A percentile compares a stretch with the other conserved stretches of the same genome.
phyloP scores from a whole-genome alignment of 2,329 filamentous ascomycete genomes.

The Fusarium miscanthi region DNA sequence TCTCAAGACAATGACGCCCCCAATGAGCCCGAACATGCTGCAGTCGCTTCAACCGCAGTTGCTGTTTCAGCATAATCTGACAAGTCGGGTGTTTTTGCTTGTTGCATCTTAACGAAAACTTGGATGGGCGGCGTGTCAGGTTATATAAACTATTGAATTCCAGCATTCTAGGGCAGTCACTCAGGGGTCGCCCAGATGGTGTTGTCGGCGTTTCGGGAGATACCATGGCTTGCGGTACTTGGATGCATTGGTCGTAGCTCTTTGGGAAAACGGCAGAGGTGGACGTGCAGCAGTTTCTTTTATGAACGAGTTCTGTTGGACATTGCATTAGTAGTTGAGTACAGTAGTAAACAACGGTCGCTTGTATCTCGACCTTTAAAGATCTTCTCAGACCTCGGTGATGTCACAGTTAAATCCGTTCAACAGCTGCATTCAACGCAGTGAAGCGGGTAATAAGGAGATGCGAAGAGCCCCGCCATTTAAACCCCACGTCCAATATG shows the following conservation, averaged over 20 bases:
- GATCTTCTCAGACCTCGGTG: not conserved
- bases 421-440: not conserved
- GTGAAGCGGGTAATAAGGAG: constrained; percentile 7
- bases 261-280: constrained; percentile 41
- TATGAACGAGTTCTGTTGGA: constrained; percentile 30
- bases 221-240: constrained; percentile 51
- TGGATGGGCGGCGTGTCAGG: constrained; percentile 42
- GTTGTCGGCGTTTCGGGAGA: constrained; percentile 55
- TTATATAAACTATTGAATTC: constrained; percentile 51
- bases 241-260: constrained; percentile 34
- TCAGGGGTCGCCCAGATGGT: constrained; percentile 47
- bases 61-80: constrained; percentile 53
- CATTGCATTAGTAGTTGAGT: constrained; percentile 19
- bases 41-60: constrained; percentile 48
- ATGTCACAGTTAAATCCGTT: not conserved
- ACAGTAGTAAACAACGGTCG: constrained; percentile 19
- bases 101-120: constrained; percentile 41
- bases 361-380: not conserved
- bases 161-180: constrained; percentile 49
- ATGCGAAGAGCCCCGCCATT: constrained; percentile 41
- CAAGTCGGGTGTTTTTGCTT: constrained; percentile 18
- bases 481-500: constrained; percentile 43
- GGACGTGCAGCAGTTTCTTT: constrained; percentile 26
- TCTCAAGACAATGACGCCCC: constrained; percentile 59
- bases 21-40: constrained; percentile 50